Evolutionary conservation across 352 stramenopile genomes (phyloP), one percentile per base, ranked within the genome.

Genomic region (Phytophthora citricola): DNA sequence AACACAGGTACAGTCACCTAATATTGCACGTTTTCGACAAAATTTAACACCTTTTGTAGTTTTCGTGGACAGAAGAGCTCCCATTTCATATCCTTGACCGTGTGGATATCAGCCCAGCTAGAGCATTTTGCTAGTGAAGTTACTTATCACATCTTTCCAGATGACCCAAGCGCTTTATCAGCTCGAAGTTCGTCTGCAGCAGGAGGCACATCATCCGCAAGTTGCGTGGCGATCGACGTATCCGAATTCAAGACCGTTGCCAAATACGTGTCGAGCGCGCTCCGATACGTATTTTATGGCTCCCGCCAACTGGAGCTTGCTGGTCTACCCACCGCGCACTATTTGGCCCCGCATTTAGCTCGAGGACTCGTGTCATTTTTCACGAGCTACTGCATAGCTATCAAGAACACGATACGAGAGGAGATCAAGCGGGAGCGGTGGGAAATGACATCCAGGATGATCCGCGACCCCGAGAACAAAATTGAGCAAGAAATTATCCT

Each of bases 361-460:
- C 74, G 75, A 31, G 81, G 84, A 0, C 67, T 95, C 20, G 47
- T 86, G 12, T 72, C 74, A 1, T 91, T 90, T 47, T 71, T 93
- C 51, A 61, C 62, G 11, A 90, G 63, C 50, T 95, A 95, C 45
- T 84, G 73, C 14, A 78, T 76, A 39, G 81, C 87, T 5, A 87
- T 95, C 59, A 88, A 87, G 48, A 85, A 79, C 17, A 79, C 76
- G 7, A 80, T 85, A 26, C 74, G 78, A 32, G 83, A 92, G 51
- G 85, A 95, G 76, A 80, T 95, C 49, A 93, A 93, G 41, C 83
- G 87, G 2, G 87, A 95, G 64, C 83, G 87, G 43, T 95, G 87
- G 87, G 87, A 93, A 52, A 89, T 93, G 78, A 74, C 73, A 15
- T 75, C 73, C 24, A 73, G 84, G 5, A 90, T 74, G 54, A 91